Evolutionary conservation across 345 rosid species (phyloP), one percentile per base, ranked within the genome.

Genomic region (Eutrema japonicum): DNA sequence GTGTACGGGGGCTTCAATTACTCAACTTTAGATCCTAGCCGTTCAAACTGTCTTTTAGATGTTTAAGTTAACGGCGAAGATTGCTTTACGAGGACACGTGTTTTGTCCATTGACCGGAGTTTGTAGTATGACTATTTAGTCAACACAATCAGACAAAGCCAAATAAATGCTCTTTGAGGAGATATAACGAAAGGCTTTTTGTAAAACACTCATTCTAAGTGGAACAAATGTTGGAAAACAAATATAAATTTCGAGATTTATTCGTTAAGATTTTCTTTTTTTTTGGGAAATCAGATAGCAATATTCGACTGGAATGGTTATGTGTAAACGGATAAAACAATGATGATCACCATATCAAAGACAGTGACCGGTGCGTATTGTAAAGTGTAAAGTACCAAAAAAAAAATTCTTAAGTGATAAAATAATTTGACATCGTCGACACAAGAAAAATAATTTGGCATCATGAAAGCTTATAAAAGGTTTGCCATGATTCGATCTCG

Each of bases 401-500:
- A 10, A 48, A 38, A 59, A 49, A 40, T 61, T 50, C 2, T 32
- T 14, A 71, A 38, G 45, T 50, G 68, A 30, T 60, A 18, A 11
- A 56, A 56, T 56, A 56, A 56, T 58, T 46, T 68, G 35, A 50
- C 36, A 65, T 11, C 35, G 48, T 47, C 43, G 18, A 48, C 6
- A 35, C 12, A 46, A 11, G 11, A 35, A 10, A 49, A 70, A 48
- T 48, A 38, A 59, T 48, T 45, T 30, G 50, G 30, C 33, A 71
- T 71, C 32, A 60, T 71, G 75, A 49, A 50, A 61, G 52, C 45
- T 41, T 62, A 7, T 35, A 10, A 71, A 71, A 71, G 59, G 35
- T 50, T 58, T 37, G 48, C 29, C 11, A 70, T 58, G 13, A 70
- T 58, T 58, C n/a, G 30, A 16, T 50, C 29, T 60, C 66, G 41